These are phyloP conservation scores for Linnemannia exigua DNA, from an alignment of 192 early-diverging fungal species.

Conservation along the genomic window DNA sequence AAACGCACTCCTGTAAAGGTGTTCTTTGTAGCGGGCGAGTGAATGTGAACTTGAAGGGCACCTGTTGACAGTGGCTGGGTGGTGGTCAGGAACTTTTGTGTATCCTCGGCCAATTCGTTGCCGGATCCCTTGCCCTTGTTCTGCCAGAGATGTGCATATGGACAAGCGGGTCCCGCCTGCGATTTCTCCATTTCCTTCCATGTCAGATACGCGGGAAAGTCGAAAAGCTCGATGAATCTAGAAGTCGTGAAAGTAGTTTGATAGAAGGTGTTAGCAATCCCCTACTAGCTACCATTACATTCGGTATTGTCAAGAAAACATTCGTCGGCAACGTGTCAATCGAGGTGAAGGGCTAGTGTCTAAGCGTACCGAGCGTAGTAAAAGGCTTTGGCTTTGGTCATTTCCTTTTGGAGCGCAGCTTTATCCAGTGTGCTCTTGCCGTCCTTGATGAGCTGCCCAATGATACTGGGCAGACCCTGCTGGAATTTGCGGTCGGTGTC, in stretches of 20 bases:
- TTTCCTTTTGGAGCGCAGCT: constrained; percentile 58
- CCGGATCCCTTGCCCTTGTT: constrained; percentile 58
- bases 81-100: constrained; percentile 34
- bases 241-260: neutral
- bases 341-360: neutral
- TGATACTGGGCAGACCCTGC: constrained; percentile 58
- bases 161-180: constrained; percentile 59
- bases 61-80: constrained; percentile 48
- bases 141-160: constrained; percentile 70
- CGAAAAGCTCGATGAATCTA: constrained; percentile 61
- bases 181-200: constrained; percentile 62
- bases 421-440: constrained; percentile 59
- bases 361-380: constrained; percentile 60
- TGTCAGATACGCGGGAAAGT: constrained; percentile 57
- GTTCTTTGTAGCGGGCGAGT: constrained; percentile 62
- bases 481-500: constrained; percentile 60
- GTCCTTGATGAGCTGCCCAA: constrained; percentile 55
- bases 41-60: constrained; percentile 43
- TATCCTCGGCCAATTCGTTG: constrained; percentile 29
- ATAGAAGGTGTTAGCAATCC: neutral
- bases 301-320: neutral
- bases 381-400: constrained; percentile 63
- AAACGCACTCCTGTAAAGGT: constrained; percentile 48
- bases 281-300: neutral
- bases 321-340: too few species aligned